phyloP scores from a whole-genome alignment of 768 basidiomycete genomes.

The Cystobasidium onofrii region DNA sequence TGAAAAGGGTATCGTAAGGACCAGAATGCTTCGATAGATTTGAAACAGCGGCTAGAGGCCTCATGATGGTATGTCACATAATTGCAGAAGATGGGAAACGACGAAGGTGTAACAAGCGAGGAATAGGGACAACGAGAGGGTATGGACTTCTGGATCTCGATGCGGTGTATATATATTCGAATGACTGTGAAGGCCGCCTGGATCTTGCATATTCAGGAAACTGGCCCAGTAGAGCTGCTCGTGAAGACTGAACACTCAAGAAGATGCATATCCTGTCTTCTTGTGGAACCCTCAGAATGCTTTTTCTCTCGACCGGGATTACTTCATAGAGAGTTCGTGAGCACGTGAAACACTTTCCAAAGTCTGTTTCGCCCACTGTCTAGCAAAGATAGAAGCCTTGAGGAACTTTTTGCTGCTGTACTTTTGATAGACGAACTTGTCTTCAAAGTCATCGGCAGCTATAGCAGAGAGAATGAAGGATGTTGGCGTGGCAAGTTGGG shows the following conservation, averaged over 20 bases:
- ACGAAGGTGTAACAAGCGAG: background rate
- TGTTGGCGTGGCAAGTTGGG: conserved; percentile 74
- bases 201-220: no score
- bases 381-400: conserved; percentile 56
- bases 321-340: conserved; percentile 27
- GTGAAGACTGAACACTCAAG: background rate
- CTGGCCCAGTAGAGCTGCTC: no score
- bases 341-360: conserved; percentile 26
- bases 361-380: conserved; percentile 48
- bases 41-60: no score
- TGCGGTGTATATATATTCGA: background rate
- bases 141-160: background rate
- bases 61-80: no score
- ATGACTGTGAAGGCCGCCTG: no score
- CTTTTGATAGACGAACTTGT: conserved; percentile 85
- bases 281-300: background rate
- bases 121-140: background rate
- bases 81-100: no score
- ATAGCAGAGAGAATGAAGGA: conserved; percentile 74
- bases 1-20: no score
- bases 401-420: conserved; percentile 94
- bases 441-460: conserved; percentile 66
- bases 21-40: no score
- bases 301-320: background rate
- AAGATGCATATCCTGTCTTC: background rate